Base-by-base conservation (phyloP, 495 filamentous ascomycete genomes). In the Penicillium lagena region DNA sequence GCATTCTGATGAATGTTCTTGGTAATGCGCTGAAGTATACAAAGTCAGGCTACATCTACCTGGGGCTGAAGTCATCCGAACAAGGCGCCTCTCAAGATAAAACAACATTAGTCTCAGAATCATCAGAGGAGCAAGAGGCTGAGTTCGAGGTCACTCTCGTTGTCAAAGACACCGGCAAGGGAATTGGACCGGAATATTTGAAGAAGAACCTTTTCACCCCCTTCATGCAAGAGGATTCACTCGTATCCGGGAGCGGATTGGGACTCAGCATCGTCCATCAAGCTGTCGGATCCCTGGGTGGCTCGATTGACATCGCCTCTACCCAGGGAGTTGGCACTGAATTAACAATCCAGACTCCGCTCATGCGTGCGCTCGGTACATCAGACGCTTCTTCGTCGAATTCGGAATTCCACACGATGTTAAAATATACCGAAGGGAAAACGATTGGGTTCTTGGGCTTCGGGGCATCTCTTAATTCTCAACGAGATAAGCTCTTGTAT, bases 161-260 rank as follows among this genome's bases (percentile, higher is more conserved):
- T 4, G 73, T 87, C n/a, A 71, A 70, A 28, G 83, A 87, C 45
- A 82, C 82, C 1, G 83, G 83, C 7, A 72, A 73, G 30, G 86
- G 86, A 7, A 89, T 90, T 42, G 72, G 72, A 0, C 54, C 73
- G 7, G 75, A 52, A 8, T 64, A 49, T 44, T 32, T 88, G 33
- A 74, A 77, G 12, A 76, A 81, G 30, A 67, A 74, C 14, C 53
- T 87, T 1, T 90, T 82, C 58, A 80, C 71, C 5, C 81, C 85
- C 0, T 90, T 89, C 50, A 71, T 71, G 3, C 86, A 90, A 46
- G 85, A 89, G 51, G 72, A 87, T 45, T 58, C 70, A 1, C 66
- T 86, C 15, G 69, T 75, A 0, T 67, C 77, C 7, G 86, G 86
- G n/a, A 83, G 81, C 12, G 85, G 86, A 7, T 68, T 86, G 4